Base-by-base conservation (phyloP, 228 moss, liverwort and hornwort genomes). In the Sphagnum magellanicum region DNA sequence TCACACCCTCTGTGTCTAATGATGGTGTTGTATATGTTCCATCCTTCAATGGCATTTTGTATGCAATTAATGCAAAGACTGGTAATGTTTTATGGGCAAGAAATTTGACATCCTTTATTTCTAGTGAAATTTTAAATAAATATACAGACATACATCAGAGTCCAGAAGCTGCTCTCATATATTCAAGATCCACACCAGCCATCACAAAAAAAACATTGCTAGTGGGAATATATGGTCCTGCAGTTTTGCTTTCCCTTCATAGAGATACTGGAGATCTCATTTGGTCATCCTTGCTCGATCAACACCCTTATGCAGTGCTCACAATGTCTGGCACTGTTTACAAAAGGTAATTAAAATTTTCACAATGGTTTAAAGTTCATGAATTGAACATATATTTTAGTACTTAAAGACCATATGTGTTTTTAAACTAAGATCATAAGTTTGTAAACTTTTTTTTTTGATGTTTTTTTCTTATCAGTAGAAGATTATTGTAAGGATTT, bases 281-380 rank as follows among this genome's bases (percentile, higher is more conserved):
- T 14, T 81, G 81, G 77, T 70, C 67, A 8, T 60, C 55, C 5
- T 6, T 74, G 62, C 4, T 81, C 59, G 77, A 77, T 48, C 9
- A 71, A 5, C 50, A 74, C 62, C 71, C 64, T 4, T 17, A 50
- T 16, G 77, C 71, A 3, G n/a, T 4, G 48, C 6, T 74, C 9
- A 16, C 60, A 5, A 8, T 68, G 12, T 81, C 81, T 5, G 77
- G 77, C 48, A 74, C 81, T 32, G 71, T 71, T 10, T 74, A 68
- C 48, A 50, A 81, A 47, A 16, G 74, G 77, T 74, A 63, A 9
- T 16, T 46, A 0, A 14, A 0, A 8, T 4, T 55, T 8, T 55
- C 55, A 32, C 32, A 32, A 32, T 32, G 32, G 3, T 32, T 32
- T 32, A 32, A 32, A 32, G 1, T 8, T 55, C 9, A 55, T 55